A percentile compares a stretch with the other conserved stretches of the same genome.
phyloP scores from a whole-genome alignment of 2,329 filamentous ascomycete species.

The Zasmidium angulare region DNA sequence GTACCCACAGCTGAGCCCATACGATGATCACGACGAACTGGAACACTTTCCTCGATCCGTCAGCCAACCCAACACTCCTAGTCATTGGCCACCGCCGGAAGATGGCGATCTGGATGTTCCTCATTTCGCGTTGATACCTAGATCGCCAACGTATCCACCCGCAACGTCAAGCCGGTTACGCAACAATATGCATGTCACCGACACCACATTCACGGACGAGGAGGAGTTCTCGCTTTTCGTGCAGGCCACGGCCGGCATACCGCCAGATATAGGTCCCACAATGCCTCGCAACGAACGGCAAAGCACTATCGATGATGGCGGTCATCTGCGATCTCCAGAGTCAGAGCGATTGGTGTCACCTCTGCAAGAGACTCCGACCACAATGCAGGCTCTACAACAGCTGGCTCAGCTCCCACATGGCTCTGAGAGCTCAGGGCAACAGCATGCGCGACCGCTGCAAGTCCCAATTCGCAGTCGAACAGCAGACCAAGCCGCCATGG shows the following conservation, averaged over 20 bases:
- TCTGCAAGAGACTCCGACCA: slow-evolving; percentile 27
- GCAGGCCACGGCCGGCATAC: slow-evolving; percentile 33
- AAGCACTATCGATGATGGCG: not conserved
- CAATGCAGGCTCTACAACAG: slow-evolving; percentile 26
- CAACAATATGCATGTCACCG: slow-evolving; percentile 13
- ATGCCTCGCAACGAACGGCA: not conserved
- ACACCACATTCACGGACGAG: slow-evolving; percentile 29
- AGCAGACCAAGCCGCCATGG: slow-evolving; percentile 8
- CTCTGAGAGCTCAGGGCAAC: not conserved
- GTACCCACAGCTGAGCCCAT: slow-evolving; percentile 28
- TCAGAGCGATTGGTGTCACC: slow-evolving; percentile 20
- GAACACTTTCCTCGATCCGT: slow-evolving; percentile 21
- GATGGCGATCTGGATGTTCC: slow-evolving; percentile 9
- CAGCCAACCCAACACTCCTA: slow-evolving; percentile 29
- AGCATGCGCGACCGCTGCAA: not conserved
- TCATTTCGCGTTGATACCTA: slow-evolving; percentile 12
- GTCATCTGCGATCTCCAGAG: not conserved
- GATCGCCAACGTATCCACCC: slow-evolving; percentile 23
- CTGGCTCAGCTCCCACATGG: slow-evolving; percentile 18
- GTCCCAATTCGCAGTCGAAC: not conserved
- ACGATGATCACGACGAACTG: slow-evolving; percentile 16
- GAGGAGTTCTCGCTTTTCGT: slow-evolving; percentile 35
- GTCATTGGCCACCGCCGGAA: slow-evolving; percentile 8
- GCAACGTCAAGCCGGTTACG: slow-evolving; percentile 13
- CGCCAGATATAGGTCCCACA: slow-evolving; percentile 8